phyloP scores from a whole-genome alignment of 257 asterid species.

The Nicotiana noctiflora region DNA sequence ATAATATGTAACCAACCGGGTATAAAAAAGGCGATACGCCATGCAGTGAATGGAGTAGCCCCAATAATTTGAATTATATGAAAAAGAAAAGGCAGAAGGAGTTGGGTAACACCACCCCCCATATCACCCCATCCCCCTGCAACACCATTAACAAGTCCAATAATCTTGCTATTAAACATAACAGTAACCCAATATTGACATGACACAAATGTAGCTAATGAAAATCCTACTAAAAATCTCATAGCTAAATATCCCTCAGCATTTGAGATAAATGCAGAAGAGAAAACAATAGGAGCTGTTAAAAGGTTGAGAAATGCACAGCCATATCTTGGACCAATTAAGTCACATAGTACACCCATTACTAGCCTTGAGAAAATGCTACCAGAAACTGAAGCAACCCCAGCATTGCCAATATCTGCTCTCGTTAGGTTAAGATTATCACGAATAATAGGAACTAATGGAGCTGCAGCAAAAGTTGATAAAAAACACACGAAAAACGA shows the following conservation, averaged over 20 bases:
- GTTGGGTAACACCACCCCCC: slow-evolving; percentile 59
- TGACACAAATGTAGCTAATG: slow-evolving; percentile 52
- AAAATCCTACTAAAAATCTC: slow-evolving; percentile 56
- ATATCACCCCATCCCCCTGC: slow-evolving; percentile 62
- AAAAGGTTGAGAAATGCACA: slow-evolving; percentile 43
- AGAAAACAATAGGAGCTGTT: slow-evolving; percentile 46
- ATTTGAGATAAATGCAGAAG: slow-evolving; percentile 30
- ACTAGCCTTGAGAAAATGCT: slow-evolving; percentile 55
- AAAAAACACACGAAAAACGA: slow-evolving; percentile 61
- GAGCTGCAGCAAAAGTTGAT: slow-evolving; percentile 64
- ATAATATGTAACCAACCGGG: slow-evolving; percentile 50
- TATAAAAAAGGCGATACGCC: slow-evolving; percentile 55
- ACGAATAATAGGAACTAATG: slow-evolving; percentile 56
- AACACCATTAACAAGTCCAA: slow-evolving; percentile 46
- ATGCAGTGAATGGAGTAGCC: slow-evolving; percentile 45
- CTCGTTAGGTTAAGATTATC: slow-evolving; percentile 43
- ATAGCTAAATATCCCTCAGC: slow-evolving; percentile 39
- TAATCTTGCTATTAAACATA: slow-evolving; percentile 43
- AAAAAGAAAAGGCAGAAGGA: slow-evolving; percentile 48
- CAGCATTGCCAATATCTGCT: slow-evolving; percentile 57
- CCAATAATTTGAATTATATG: slow-evolving; percentile 27
- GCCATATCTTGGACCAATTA: slow-evolving; percentile 48
- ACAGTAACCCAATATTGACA: slow-evolving; percentile 49
- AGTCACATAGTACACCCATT: slow-evolving; percentile 62
- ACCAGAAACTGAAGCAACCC: slow-evolving; percentile 57